Evolutionary conservation across 2,329 filamentous ascomycete species (phyloP).

Genomic region (Curvularia eragrostidis): DNA sequence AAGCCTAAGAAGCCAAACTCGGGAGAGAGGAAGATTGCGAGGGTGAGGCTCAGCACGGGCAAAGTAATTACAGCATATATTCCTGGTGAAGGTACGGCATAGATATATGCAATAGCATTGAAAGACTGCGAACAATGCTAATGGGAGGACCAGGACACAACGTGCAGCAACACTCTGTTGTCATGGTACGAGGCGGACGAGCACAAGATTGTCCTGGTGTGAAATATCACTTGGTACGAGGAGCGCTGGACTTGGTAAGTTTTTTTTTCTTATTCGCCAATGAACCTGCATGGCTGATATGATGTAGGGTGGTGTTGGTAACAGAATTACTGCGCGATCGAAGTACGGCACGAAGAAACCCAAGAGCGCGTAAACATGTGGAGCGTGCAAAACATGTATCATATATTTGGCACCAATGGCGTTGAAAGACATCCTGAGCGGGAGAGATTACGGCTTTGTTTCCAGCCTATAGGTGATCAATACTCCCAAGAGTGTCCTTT

Average conservation of each 20-base stretch:
- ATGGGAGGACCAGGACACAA: slow-evolving; percentile 72
- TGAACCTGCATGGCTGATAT: slow-evolving; percentile 28
- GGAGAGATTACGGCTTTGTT: neutral
- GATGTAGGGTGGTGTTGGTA: slow-evolving; percentile 83
- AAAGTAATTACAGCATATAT: slow-evolving; percentile 92
- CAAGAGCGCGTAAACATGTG: slow-evolving; percentile 60
- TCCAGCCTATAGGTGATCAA: neutral
- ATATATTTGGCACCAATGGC: slow-evolving; percentile 37
- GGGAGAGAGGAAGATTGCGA: slow-evolving; percentile 92
- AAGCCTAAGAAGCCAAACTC: slow-evolving; percentile 99
- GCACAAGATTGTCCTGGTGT: slow-evolving; percentile 98
- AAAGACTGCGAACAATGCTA: slow-evolving; percentile 9
- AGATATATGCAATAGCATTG: slow-evolving; percentile 3
- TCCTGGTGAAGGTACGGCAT: slow-evolving; percentile 76
- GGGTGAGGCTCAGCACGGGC: slow-evolving; percentile 86
- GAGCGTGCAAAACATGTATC: slow-evolving; percentile 36
- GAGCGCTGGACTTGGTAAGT: slow-evolving; percentile 89
- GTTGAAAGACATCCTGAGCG: slow-evolving; percentile 17
- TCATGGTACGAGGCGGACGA: slow-evolving; percentile 90
- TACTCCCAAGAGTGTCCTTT: neutral
- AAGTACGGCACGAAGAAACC: slow-evolving; percentile 99
- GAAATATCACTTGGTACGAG: slow-evolving; percentile 90
- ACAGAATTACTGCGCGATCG: slow-evolving; percentile 81
- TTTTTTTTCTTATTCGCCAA: neutral
- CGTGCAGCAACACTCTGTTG: slow-evolving; percentile 97